phyloP scores from a whole-genome alignment of 306 rosid species.

The Trifolium dubium region DNA sequence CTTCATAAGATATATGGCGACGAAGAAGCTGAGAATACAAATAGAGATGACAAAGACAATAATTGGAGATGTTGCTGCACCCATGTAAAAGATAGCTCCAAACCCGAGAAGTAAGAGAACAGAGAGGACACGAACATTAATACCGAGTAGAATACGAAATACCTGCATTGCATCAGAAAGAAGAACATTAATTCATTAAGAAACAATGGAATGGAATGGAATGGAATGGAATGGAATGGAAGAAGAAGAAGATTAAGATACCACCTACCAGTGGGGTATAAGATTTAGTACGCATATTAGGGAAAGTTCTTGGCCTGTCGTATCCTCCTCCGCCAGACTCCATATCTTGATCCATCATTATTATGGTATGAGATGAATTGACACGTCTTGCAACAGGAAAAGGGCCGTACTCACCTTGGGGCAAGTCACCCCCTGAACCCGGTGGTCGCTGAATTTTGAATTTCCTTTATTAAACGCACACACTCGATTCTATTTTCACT shows the following conservation, averaged over 20 bases:
- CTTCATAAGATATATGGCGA: conserved; percentile 72
- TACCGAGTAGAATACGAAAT: conserved; percentile 73
- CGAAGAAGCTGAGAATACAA: conserved; percentile 89
- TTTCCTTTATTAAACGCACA: conserved; percentile 11
- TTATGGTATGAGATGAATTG: conserved; percentile 64
- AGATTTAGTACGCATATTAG: conserved; percentile 88
- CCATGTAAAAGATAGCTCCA: conserved; percentile 82
- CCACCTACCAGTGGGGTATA: conserved; percentile 73
- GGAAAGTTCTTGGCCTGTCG: conserved; percentile 82
- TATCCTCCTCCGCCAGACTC: conserved; percentile 76
- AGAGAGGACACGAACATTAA: conserved; percentile 74
- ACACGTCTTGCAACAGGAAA: conserved; percentile 72
- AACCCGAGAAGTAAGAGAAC: conserved; percentile 69
- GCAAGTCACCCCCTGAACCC: conserved; percentile 98
- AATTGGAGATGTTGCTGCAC: conserved; percentile 89
- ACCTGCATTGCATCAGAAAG: conserved; percentile 76
- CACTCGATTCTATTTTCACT: too few species aligned
- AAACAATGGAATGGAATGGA: too few species aligned
- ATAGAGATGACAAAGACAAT: conserved; percentile 85
- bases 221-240: too few species aligned
- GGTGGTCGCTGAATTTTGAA: conserved; percentile 84
- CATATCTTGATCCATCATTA: conserved; percentile 71
- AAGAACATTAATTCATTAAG: neutral
- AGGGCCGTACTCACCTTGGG: conserved; percentile 88
- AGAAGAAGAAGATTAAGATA: too few species aligned